phyloP scores from a whole-genome alignment of 2,329 filamentous ascomycete genomes.

The Cladosporium sp. region DNA sequence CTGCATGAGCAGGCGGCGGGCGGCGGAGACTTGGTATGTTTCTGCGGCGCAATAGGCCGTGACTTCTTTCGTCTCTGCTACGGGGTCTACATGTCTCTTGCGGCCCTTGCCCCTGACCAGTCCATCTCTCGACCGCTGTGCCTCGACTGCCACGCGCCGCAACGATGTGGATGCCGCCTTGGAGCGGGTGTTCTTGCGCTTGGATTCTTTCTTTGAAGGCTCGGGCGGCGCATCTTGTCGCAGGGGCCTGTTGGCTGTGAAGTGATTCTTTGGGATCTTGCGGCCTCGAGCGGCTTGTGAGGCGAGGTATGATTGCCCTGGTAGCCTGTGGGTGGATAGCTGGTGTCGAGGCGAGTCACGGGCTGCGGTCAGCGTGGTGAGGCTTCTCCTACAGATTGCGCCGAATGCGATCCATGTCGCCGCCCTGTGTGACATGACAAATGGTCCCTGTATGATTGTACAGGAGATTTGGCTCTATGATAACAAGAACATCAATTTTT shows the following conservation, averaged over 20 bases:
- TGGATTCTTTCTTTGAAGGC: constrained; percentile 35
- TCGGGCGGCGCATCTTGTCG: constrained; percentile 23
- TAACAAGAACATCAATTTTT: background rate
- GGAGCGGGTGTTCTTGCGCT: constrained; percentile 52
- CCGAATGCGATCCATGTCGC: constrained; percentile 35
- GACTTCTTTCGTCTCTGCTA: constrained; percentile 51
- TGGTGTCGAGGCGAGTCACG: constrained; percentile 24
- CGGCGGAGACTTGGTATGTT: constrained; percentile 61
- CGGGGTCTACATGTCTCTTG: constrained; percentile 47
- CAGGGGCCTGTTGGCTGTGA: constrained; percentile 25
- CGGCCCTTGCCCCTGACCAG: constrained; percentile 52
- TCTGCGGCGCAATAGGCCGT: constrained; percentile 70
- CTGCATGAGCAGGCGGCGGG: constrained; percentile 57
- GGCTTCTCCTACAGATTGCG: constrained; percentile 21
- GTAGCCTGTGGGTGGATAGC: constrained; percentile 17
- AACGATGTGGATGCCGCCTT: constrained; percentile 70
- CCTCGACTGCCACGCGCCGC: constrained; percentile 81
- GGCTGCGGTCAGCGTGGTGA: constrained; percentile 26
- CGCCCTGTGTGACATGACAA: constrained; percentile 19
- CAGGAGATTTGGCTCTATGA: background rate
- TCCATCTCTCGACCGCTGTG: constrained; percentile 62
- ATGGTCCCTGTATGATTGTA: background rate
- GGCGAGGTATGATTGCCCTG: constrained; percentile 23
- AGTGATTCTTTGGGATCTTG: constrained; percentile 30
- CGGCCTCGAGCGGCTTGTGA: constrained; percentile 25